Conservation (phyloP, 768 basidiomycete genomes). For the Gymnopilus dilepis region DNA sequence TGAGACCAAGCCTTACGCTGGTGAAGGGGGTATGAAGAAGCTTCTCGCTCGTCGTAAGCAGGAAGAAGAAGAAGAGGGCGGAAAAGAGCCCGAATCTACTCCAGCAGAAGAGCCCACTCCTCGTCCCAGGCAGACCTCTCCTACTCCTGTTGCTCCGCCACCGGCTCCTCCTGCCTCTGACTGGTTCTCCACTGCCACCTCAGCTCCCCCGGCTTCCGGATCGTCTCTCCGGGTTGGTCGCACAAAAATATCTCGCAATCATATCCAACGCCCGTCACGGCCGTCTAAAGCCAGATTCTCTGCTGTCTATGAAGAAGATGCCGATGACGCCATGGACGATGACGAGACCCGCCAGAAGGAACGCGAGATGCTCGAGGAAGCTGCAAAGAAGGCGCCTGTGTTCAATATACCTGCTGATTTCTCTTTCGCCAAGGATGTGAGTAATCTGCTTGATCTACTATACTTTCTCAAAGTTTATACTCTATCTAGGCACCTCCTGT, state of each 20-base stretch:
- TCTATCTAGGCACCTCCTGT: conserved; percentile 30
- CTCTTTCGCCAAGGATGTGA: conserved; percentile 60
- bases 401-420: conserved; percentile 70
- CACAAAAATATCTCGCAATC: conserved; percentile 57
- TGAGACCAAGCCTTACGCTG: conserved; percentile 77
- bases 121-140: conserved; percentile 18
- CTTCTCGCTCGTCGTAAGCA: conserved; percentile 65
- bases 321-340: conserved; percentile 52
- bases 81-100: conserved; percentile 29
- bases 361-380: conserved; percentile 54
- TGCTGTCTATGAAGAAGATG: conserved; percentile 60
- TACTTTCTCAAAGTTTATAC: conserved; percentile 30
- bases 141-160: conserved; percentile 26
- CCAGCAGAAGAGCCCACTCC: conserved; percentile 13
- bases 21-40: conserved; percentile 80
- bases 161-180: conserved; percentile 30
- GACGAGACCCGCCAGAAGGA: conserved; percentile 47
- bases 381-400: conserved; percentile 56
- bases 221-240: conserved; percentile 75
- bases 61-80: conserved; percentile 52
- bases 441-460: conserved; percentile 13
- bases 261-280: conserved; percentile 62
- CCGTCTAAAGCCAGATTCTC: conserved; percentile 64
- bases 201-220: conserved; percentile 32
- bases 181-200: conserved; percentile 37